Evolutionary conservation across 208 protist species (phyloP).

Genomic region (Angomonas deanei): DNA sequence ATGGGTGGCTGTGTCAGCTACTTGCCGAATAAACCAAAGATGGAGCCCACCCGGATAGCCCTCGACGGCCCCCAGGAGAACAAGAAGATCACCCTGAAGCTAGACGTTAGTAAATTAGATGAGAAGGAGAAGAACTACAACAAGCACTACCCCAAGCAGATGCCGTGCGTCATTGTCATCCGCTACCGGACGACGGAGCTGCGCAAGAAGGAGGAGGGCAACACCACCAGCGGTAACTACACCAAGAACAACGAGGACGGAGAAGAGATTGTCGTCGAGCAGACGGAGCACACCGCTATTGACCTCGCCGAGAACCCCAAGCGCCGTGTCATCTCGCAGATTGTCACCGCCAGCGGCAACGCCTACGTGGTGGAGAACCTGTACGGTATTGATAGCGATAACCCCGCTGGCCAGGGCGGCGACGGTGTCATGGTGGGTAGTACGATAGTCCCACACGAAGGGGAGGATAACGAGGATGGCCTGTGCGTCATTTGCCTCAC

Average conservation of each 20-base stretch:
- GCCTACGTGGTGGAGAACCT: constrained; percentile 87
- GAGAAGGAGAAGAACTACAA: constrained; percentile 85
- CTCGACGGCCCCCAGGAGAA: constrained; percentile 70
- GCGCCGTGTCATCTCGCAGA: constrained; percentile 82
- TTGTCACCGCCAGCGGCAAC: constrained; percentile 64
- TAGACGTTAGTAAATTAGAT: constrained; percentile 69
- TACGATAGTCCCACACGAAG: constrained; percentile 55
- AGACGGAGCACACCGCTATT: constrained; percentile 86
- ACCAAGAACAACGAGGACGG: constrained; percentile 10
- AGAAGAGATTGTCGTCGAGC: constrained; percentile 58
- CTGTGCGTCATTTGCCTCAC: constrained; percentile 94
- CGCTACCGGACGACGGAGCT: constrained; percentile 78
- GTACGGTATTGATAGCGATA: constrained; percentile 76
- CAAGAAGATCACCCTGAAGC: constrained; percentile 61
- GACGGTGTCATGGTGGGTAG: constrained; percentile 72
- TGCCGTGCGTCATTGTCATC: constrained; percentile 85
- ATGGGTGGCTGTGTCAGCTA: constrained; percentile 63
- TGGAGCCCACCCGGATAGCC: constrained; percentile 69
- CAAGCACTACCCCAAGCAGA: constrained; percentile 87
- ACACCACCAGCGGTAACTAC: constrained; percentile 16
- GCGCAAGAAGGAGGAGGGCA: constrained; percentile 32
- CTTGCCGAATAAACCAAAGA: constrained; percentile 88
- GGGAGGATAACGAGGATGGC: constrained; percentile 74
- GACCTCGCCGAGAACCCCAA: constrained; percentile 71
- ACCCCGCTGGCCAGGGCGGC: constrained; percentile 22